phyloP scores from a whole-genome alignment of 2,329 filamentous ascomycete genomes.

The Curvularia lunata region DNA sequence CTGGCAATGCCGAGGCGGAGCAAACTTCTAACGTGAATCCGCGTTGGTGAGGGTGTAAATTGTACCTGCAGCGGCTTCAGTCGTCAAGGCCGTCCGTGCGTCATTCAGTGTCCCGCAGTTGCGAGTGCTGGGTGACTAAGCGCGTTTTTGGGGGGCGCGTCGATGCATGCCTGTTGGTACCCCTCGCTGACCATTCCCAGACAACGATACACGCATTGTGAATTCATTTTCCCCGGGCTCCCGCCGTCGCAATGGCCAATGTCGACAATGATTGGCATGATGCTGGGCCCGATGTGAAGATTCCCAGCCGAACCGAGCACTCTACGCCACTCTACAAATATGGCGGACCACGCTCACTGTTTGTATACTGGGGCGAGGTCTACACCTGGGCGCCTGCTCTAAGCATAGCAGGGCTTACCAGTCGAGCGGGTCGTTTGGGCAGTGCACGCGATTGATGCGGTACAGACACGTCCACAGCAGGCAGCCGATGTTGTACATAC shows the following conservation, averaged over 20 bases:
- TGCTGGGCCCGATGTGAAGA: not conserved
- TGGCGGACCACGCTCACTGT: not conserved
- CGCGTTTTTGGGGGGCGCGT: not conserved
- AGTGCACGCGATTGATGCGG: not conserved
- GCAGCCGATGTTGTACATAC: not conserved
- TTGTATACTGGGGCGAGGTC: not conserved
- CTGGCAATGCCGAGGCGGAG: slow-evolving; percentile 21
- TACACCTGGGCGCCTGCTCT: not conserved
- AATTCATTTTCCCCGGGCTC: not conserved
- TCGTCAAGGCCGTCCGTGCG: slow-evolving; percentile 26
- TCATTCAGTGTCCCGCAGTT: slow-evolving; percentile 19
- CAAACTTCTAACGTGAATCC: slow-evolving; percentile 10
- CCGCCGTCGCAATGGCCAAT: not conserved
- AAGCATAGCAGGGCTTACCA: not conserved
- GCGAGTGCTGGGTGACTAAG: slow-evolving; percentile 18
- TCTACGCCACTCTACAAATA: not conserved
- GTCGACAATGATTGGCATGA: not conserved
- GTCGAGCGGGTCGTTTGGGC: not conserved
- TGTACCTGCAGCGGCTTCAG: slow-evolving; percentile 33
- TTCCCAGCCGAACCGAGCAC: not conserved
- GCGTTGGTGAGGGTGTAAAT: slow-evolving; percentile 22
- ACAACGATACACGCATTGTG: not conserved
- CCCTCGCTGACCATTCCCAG: not conserved
- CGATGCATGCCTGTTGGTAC: not conserved
- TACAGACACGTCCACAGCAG: not conserved